Base-by-base conservation (phyloP, 208 protist species). In the Angomonas deanei region DNA sequence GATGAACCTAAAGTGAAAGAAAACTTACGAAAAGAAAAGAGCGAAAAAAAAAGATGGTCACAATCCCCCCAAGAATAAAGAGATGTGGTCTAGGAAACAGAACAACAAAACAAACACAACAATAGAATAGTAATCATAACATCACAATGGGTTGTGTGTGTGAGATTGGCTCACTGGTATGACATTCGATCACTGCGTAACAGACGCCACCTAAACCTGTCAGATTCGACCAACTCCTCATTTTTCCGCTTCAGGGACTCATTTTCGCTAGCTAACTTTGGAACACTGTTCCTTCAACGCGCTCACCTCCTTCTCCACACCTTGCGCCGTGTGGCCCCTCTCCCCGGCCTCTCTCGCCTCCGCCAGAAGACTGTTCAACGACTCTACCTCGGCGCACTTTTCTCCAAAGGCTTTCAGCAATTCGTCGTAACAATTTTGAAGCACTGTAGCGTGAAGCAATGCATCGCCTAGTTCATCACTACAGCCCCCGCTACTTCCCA, bases 91-190 rank as follows among this genome's bases (percentile, higher is more conserved):
- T 53, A 17, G 23, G 19, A 26, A 53, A 53, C 50, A 46, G 59
- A 46, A 55, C 71, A 8, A 24, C 6, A 42, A 15, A 10, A 48
- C 27, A 27, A 4, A 46, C 3, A 11, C 24, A 27, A 23, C 13
- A 30, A 28, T 68, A 19, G 23, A 32, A 53, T 48, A 27, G 70
- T 8, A 73, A 47, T 57, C 55, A 53, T 64, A 64, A 55, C 50
- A 58, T 42, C 11, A 42, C 8, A 42, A 42, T 15, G n/a, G n/a
- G n/a, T n/a, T n/a, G n/a, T n/a, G n/a, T n/a, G n/a, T 42, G 36
- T 42, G 11, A n/a, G 8, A 42, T n/a, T 8, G 8, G 36, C 11
- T 15, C 15, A 42, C 36, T 42, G 36, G 15, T 42, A 42, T 15
- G 36, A 8, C 36, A 42, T 42, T 8, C 15, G 36, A 42, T 42